These are phyloP conservation scores for Aspergillus ustus DNA, from an alignment of 2,329 filamentous ascomycete genomes.

Conservation along the genomic window DNA sequence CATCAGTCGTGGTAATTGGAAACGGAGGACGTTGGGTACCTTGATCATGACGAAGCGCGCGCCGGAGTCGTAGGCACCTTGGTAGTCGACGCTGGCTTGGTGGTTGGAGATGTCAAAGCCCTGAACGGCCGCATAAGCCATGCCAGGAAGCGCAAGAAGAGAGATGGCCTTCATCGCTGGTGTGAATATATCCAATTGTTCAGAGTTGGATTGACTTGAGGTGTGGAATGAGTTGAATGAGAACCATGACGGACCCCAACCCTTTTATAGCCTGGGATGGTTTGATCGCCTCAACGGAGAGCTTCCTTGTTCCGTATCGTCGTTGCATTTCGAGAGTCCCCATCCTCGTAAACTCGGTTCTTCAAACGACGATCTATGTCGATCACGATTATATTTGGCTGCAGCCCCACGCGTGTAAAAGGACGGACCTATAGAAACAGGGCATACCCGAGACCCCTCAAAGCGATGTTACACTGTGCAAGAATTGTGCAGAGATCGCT, in stretches of 20 bases:
- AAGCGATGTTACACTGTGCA: neutral
- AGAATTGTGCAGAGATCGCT: neutral
- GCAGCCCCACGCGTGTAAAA: neutral
- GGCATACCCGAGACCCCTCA: neutral
- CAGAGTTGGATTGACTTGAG: neutral
- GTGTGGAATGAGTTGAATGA: neutral
- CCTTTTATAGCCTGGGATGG: neutral
- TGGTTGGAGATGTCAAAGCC: slow-evolving; percentile 41
- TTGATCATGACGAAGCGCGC: slow-evolving; percentile 43
- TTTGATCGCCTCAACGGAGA: neutral
- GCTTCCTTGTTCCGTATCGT: neutral
- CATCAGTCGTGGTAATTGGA: neutral
- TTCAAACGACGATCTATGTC: slow-evolving; percentile 10
- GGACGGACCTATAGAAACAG: neutral
- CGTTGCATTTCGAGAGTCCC: neutral
- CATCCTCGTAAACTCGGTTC: neutral
- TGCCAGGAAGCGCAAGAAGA: slow-evolving; percentile 24
- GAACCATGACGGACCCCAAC: neutral
- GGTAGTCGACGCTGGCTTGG: slow-evolving; percentile 34
- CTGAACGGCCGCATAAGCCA: slow-evolving; percentile 31
- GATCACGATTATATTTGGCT: slow-evolving; percentile 10
- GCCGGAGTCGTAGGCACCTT: slow-evolving; percentile 32
- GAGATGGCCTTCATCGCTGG: slow-evolving; percentile 27
- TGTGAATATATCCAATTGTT: neutral
- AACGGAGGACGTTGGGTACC: slow-evolving; percentile 18